A percentile compares a stretch with the other conserved stretches of the same genome.
phyloP scores from a whole-genome alignment of 257 asterid species.

The Echium plantagineum region DNA sequence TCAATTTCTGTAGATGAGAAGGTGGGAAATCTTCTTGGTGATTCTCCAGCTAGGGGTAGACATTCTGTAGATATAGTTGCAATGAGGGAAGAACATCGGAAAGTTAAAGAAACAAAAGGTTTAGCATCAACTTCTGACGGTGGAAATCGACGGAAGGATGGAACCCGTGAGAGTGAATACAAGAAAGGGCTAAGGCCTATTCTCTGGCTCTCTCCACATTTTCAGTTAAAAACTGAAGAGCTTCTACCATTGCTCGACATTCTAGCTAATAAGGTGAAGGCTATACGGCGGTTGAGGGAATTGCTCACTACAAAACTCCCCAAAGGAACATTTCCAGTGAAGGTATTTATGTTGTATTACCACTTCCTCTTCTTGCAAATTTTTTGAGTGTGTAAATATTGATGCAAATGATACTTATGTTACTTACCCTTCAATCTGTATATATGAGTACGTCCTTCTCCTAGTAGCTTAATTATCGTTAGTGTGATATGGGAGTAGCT shows the following conservation, averaged over 20 bases:
- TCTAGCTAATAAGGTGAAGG: not conserved
- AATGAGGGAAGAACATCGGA: not conserved
- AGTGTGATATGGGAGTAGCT: not conserved
- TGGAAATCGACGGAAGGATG: not conserved
- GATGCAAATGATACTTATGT: not conserved
- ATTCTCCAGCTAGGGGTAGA: not conserved
- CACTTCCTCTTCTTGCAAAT: not conserved
- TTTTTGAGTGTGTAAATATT: no score
- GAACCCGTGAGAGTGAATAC: not conserved
- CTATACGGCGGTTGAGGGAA: conserved; percentile 1
- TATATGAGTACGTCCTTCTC: not conserved
- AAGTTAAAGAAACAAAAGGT: not conserved
- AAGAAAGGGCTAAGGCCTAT: conserved; percentile 1
- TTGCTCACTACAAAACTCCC: conserved; percentile 2
- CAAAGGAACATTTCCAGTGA: conserved; percentile 2
- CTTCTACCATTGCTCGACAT: conserved; percentile 1
- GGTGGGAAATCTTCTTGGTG: not conserved
- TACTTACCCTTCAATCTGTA: not conserved
- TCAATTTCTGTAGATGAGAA: not conserved
- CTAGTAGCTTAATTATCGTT: not conserved
- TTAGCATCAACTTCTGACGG: not conserved
- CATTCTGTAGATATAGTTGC: not conserved
- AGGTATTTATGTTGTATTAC: not conserved
- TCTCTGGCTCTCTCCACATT: conserved; percentile 1
- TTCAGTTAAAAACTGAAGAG: not conserved